Conservation (phyloP, 768 basidiomycete species). For the Gymnopilus junonius region DNA sequence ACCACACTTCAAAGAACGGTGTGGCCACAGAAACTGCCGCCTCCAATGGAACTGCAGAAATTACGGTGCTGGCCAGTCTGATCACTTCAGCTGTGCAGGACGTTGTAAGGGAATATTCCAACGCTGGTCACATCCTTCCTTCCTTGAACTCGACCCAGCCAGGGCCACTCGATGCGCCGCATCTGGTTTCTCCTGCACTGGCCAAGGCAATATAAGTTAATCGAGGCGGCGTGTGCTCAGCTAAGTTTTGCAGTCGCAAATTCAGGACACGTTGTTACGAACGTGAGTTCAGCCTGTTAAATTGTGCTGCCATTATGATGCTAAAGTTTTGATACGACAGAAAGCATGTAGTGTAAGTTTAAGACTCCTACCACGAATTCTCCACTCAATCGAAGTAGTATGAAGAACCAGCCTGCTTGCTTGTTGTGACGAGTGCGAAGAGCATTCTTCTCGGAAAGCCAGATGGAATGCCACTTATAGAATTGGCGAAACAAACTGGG, state of each 20-base stretch:
- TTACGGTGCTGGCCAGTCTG: constrained; percentile 10
- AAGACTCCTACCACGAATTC: not conserved
- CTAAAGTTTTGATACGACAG: too few relatives aligned
- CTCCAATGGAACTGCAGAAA: constrained; percentile 5
- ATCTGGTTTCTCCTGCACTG: constrained; percentile 15
- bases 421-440: constrained; percentile 32
- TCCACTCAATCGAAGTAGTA: constrained; percentile 9
- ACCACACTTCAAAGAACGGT: not conserved
- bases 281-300: constrained; percentile 21
- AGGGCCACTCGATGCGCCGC: constrained; percentile 36
- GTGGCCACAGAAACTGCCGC: not conserved
- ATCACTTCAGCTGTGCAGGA: constrained; percentile 11
- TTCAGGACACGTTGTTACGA: constrained; percentile 30
- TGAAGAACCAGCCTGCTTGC: constrained; percentile 32
- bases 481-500: constrained; percentile 28
- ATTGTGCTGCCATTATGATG: too few relatives aligned
- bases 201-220: constrained; percentile 27
- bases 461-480: constrained; percentile 34
- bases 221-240: constrained; percentile 34
- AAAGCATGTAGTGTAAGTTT: constrained; percentile 6
- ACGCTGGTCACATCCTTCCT: constrained; percentile 29
- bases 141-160: constrained; percentile 34
- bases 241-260: constrained; percentile 27
- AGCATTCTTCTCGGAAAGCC: constrained; percentile 35
- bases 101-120: constrained; percentile 22